Evolutionary conservation across 2,329 filamentous ascomycete species (phyloP), one percentile per base, ranked within the genome.

Genomic region (Ophiocordyceps camponoti-leonardi): DNA sequence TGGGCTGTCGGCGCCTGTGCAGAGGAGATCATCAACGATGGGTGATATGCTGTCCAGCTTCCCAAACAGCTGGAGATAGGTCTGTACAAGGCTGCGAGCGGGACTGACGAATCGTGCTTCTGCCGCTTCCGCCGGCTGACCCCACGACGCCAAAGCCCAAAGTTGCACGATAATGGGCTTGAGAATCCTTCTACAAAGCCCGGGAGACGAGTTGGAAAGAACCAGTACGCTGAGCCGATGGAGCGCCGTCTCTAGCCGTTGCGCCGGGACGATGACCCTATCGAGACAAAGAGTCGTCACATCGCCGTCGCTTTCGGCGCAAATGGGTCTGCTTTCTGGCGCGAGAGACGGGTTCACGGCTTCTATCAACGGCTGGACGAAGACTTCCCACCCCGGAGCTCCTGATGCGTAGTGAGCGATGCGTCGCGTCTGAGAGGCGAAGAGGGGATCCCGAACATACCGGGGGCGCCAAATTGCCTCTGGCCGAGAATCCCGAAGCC

Each of bases 161-260:
- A 86, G 61, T 1, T 79, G 72, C 5, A 77, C 58, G 3, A 82
- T 52, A 2, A 83, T 54, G 1, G 75, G 75, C 3, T 66, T 63
- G 2, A 84, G 58, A 1, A 86, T 62, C 44, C 81, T 67, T 50
- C 71, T 77, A 41, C 77, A 73, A 11, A 85, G 60, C 0, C 78
- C 78, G 0, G 79, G 75, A 46, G 83, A 80, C 0, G 79, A 79
- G 53, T 81, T 81, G 0, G 78, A 80, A 19, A 73, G 64, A 1
- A 79, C 56, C 1, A 86, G 60, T 1, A 69, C 65, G 33, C 66
- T 67, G 1, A 86, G 58, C 16, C 79, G 68, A 30, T 62, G 65
- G 2, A 86, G 55, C 1, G 75, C 70, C 31, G 57, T 57, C 18
- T 65, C 61, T 5, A 85, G 58, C 2, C 71, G 61, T 1, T 62